A percentile compares a stretch with the other conserved stretches of the same genome.
Conservation (phyloP, 2,329 filamentous ascomycete genomes). For the Sphaerulina musiva region DNA sequence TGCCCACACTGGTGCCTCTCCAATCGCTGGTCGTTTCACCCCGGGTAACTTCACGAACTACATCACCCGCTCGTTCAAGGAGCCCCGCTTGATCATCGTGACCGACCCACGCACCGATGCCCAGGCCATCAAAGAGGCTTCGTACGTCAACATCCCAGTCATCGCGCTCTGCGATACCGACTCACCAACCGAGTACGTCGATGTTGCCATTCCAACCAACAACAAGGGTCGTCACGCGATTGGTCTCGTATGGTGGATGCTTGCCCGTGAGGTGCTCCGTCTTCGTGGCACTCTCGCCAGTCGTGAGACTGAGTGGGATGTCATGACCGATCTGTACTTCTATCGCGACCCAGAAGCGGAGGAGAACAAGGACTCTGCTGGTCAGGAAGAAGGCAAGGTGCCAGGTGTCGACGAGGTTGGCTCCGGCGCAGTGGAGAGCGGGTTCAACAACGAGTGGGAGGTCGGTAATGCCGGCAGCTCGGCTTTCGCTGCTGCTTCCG, state of each 20-base stretch:
- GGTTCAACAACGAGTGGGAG: constrained; percentile 83
- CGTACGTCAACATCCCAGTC: constrained; percentile 99
- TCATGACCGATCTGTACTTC: constrained; percentile 99
- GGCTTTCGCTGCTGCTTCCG: constrained; percentile 58
- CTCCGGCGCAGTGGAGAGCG: constrained; percentile 67
- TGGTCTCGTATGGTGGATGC: constrained; percentile 98
- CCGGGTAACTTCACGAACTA: constrained; percentile 99
- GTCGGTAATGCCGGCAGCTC: constrained; percentile 54
- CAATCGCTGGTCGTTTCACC: constrained; percentile 99
- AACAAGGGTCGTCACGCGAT: constrained; percentile 99
- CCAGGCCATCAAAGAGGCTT: constrained; percentile 99
- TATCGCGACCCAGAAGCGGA: constrained; percentile 99
- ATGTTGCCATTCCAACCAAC: constrained; percentile 99
- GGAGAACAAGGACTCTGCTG: constrained; percentile 89
- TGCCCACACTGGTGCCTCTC: constrained; percentile 91
- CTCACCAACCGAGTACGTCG: constrained; percentile 98
- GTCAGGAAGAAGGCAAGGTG: constrained; percentile 76
- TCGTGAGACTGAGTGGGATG: constrained; percentile 96
- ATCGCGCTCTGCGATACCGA: constrained; percentile 99
- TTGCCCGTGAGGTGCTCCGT: constrained; percentile 98
- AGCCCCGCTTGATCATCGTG: constrained; percentile 98
- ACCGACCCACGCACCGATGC: constrained; percentile 99
- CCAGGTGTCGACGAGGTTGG: constrained; percentile 79
- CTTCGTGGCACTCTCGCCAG: constrained; percentile 93
- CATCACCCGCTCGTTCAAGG: constrained; percentile 99